These are phyloP conservation scores for Aegilops longissima DNA, from an alignment of 176 grass and related monocot species.

Conservation along the genomic window DNA sequence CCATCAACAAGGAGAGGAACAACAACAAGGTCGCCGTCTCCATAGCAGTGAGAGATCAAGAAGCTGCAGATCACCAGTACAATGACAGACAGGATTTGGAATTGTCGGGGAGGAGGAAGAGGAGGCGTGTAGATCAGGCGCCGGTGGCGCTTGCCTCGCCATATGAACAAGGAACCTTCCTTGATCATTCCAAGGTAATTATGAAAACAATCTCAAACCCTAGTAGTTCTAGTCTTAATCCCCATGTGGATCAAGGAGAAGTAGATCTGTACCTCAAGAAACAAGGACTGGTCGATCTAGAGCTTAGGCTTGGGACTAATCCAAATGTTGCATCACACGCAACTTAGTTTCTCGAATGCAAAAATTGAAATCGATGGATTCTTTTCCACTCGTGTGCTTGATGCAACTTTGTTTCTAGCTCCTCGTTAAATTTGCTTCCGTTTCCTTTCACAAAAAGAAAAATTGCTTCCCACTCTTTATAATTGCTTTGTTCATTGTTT, in stretches of 20 bases:
- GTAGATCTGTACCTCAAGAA: conserved; percentile 7
- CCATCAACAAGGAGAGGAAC: conserved; percentile 35
- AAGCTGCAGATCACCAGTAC: conserved; percentile 16
- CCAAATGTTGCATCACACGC: conserved; percentile 44
- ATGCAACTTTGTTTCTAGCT: background rate
- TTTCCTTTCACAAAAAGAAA: background rate
- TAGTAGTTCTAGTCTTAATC: conserved; percentile 35
- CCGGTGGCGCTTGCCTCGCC: conserved; percentile 16
- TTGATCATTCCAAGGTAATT: conserved; percentile 39
- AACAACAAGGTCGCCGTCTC: conserved; percentile 7
- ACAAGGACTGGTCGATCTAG: conserved; percentile 58
- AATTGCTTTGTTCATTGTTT: conserved; percentile 1
- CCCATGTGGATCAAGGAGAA: conserved; percentile 15
- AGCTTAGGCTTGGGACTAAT: conserved; percentile 65
- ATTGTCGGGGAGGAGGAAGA: conserved; percentile 28
- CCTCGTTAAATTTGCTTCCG: background rate
- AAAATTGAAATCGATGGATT: background rate
- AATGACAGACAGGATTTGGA: background rate
- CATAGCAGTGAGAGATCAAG: conserved; percentile 1
- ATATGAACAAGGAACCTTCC: background rate
- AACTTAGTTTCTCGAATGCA: conserved; percentile 6
- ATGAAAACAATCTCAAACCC: conserved; percentile 34
- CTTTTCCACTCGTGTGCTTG: background rate
- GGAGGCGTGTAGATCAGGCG: conserved; percentile 32
- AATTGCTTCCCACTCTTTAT: background rate